Evolutionary conservation across 1,284 basidiomycete species (phyloP), one percentile per base, ranked within the genome.

Genomic region (Cryptococcus neoformans): DNA sequence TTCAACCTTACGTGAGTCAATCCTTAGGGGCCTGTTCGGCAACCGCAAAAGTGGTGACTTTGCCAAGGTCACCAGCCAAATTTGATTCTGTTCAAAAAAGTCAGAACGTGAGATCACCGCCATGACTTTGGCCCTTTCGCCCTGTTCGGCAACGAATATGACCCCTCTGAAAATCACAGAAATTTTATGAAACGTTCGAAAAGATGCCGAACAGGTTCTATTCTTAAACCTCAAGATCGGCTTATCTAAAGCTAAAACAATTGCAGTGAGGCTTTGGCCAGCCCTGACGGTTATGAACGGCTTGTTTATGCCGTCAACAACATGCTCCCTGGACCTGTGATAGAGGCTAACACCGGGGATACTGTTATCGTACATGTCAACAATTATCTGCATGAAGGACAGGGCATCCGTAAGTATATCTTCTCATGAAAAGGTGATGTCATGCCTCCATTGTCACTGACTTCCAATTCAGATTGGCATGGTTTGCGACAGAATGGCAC

Each of bases 301-400:
- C 53, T 63, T 45, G 53, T 68, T 36, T 63, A 54, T 47, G 60
- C 57, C 44, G 56, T 68, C 36, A 68, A 68, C 49, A 53, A 54
- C 3, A 49, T 56, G 12, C 63, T 62, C 41, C 66, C 66, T 16
- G 70, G 62, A 10, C 70, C 70, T 0, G 21, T 67, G 34, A 70
- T 73, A 45, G 68, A 73, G 54, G 68, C 60, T 2, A 73, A 68
- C 48, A 58, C 66, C 40, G 69, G 69, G 4, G 70, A 73, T 56
- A 64, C 59, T 4, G 51, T 73, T 37, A 54, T 63, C 21, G 62
- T 71, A 5, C 65, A 65, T 16, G 63, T 73, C 34, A 62, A 42
- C 51, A 73, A 73, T 50, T 40, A 59, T 37, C 63, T 73, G 6
- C 58, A 62, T 44, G 57, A 53, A 5, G 60, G 57, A 4, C 64